Conservation (phyloP, 139 green algal genomes). For the Picochlorum sp. region DNA sequence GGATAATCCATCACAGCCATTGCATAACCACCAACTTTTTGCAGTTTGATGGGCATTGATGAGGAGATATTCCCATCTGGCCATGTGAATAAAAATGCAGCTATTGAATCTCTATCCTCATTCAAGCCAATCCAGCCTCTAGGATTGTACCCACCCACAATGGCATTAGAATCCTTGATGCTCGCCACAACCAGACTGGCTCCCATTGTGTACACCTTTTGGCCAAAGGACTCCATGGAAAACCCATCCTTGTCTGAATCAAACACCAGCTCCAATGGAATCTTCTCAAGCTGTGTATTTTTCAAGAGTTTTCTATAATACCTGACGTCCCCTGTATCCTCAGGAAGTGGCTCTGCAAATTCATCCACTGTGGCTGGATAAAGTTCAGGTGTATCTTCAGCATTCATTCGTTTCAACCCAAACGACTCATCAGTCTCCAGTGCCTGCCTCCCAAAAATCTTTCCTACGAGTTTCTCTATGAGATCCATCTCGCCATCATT, state of each 20-base stretch:
- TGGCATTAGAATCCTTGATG: conserved; percentile 33
- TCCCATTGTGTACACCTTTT: conserved; percentile 45
- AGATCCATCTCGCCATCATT: conserved; percentile 27
- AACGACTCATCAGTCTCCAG: conserved; percentile 46
- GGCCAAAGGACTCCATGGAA: conserved; percentile 50
- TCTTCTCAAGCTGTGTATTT: conserved; percentile 52
- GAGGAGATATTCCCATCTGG: conserved; percentile 35
- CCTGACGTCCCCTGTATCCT: conserved; percentile 31
- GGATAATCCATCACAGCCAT: conserved; percentile 56
- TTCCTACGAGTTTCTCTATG: conserved; percentile 36
- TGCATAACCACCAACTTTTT: conserved; percentile 51
- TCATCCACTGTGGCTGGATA: conserved; percentile 42
- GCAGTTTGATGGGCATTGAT: conserved; percentile 47
- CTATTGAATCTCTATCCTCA: conserved; percentile 53
- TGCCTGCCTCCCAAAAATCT: conserved; percentile 50
- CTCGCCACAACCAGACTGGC: conserved; percentile 28
- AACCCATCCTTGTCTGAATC: conserved; percentile 54
- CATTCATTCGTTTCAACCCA: conserved; percentile 52
- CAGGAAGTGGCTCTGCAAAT: conserved; percentile 38
- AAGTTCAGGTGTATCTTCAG: conserved; percentile 33
- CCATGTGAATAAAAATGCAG: conserved; percentile 72
- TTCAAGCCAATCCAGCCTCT: conserved; percentile 51
- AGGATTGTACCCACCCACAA: conserved; percentile 68
- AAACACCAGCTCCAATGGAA: conserved; percentile 45
- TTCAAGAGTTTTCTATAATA: conserved; percentile 53